phyloP scores from a whole-genome alignment of 805 yeast genomes.

The Lipomyces orientalis region DNA sequence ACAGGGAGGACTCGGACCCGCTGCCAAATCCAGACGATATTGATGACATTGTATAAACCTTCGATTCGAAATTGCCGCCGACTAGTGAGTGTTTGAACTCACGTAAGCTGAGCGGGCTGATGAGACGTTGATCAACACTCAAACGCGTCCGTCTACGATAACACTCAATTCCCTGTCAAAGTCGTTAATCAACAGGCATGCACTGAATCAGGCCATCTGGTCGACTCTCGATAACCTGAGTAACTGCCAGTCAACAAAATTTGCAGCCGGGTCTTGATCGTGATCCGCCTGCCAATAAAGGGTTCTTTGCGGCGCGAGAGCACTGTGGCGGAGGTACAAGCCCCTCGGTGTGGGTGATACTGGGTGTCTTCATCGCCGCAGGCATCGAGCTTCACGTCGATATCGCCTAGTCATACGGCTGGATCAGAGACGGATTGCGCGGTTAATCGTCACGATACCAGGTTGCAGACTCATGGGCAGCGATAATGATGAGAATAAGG shows the following conservation, averaged over 20 bases:
- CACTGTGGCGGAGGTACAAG: background rate
- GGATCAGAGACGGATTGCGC: background rate
- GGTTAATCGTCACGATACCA: background rate
- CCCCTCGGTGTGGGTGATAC: background rate
- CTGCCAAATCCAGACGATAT: conserved; percentile 18
- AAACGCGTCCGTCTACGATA: background rate
- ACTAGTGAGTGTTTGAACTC: background rate
- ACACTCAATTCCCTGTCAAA: background rate
- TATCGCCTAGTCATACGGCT: background rate
- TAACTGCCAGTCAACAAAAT: background rate
- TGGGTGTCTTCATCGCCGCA: no score
- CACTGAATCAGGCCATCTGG: background rate
- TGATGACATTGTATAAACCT: background rate
- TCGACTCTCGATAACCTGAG: background rate
- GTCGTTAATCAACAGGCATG: background rate
- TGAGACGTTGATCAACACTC: background rate
- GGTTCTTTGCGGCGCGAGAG: no score
- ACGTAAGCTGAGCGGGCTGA: no score
- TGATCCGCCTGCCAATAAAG: background rate
- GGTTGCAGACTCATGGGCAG: background rate
- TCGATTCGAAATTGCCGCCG: background rate
- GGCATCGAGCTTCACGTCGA: background rate
- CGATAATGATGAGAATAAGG: background rate
- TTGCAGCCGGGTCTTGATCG: background rate
- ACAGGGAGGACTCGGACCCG: conserved; percentile 24